Percentiles rank a stretch among this genome's conserved stretches.
Evolutionary conservation across 2,329 filamentous ascomycete genomes (phyloP).

Genomic region (Venturia nashicola): DNA sequence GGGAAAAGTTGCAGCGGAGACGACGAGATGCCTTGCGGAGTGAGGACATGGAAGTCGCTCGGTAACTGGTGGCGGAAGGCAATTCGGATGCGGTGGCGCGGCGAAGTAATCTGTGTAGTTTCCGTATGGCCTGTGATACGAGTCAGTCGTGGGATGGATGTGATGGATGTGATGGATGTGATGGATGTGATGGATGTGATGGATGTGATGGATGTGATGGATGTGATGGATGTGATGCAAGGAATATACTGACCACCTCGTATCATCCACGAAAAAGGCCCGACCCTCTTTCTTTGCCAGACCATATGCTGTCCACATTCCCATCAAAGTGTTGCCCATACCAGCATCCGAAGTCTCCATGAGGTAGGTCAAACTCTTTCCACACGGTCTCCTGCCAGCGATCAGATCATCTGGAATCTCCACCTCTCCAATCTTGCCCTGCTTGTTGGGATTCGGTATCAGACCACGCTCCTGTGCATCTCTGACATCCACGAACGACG

Average conservation of each 20-base stretch:
- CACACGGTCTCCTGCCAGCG: conserved; percentile 42
- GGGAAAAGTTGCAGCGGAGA: conserved; percentile 55
- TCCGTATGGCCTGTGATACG: conserved; percentile 51
- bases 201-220: no score
- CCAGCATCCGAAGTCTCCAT: conserved; percentile 65
- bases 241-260: conserved; percentile 44
- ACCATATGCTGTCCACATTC: conserved; percentile 74
- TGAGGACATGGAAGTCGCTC: conserved; percentile 72
- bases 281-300: conserved; percentile 62
- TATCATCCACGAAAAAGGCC: conserved; percentile 75
- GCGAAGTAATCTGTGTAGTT: conserved; percentile 61
- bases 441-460: conserved; percentile 23
- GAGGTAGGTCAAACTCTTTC: conserved; percentile 62
- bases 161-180: no score
- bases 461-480: conserved; percentile 43
- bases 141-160: not conserved
- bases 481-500: conserved; percentile 60
- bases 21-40: conserved; percentile 60
- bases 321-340: conserved; percentile 63
- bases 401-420: conserved; percentile 13
- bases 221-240: not conserved
- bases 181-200: no score
- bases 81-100: conserved; percentile 50
- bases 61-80: conserved; percentile 58
- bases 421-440: conserved; percentile 13